Percentiles rank a stretch among this genome's conserved stretches.
These are phyloP conservation scores for Kurtzmaniella quercitrusa DNA, from an alignment of 1,139 yeast species.

Conservation along the genomic window DNA sequence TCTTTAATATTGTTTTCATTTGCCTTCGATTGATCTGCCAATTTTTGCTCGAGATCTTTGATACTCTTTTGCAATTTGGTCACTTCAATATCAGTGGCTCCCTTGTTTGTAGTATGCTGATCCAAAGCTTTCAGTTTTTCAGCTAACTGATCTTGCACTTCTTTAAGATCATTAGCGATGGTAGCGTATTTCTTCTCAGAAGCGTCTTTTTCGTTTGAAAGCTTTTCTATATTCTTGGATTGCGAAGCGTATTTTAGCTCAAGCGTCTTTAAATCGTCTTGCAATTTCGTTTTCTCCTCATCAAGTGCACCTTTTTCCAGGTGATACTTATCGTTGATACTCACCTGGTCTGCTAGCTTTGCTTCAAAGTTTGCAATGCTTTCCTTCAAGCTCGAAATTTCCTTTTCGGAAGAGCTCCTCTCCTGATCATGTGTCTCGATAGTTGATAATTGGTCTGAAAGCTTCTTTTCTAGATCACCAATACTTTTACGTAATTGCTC, in stretches of 20 bases:
- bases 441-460: conserved; percentile 6
- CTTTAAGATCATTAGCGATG: too few relatives aligned
- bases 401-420: background rate
- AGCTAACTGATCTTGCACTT: background rate
- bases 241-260: background rate
- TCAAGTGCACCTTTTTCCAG: background rate
- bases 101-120: background rate
- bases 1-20: conserved; percentile 15
- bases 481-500: conserved; percentile 2
- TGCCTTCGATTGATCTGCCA: conserved; percentile 1
- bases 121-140: background rate
- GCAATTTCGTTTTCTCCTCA: background rate
- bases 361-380: background rate
- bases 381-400: background rate
- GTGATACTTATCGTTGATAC: background rate
- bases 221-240: conserved; percentile 7
- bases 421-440: conserved; percentile 4
- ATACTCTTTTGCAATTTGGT: background rate
- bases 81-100: background rate
- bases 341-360: background rate
- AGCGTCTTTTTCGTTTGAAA: conserved; percentile 17
- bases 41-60: background rate
- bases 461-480: conserved; percentile 3
- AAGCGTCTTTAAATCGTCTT: background rate
- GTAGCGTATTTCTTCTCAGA: background rate